phyloP scores from a whole-genome alignment of 768 basidiomycete species.

The Arthromyces matolae region DNA sequence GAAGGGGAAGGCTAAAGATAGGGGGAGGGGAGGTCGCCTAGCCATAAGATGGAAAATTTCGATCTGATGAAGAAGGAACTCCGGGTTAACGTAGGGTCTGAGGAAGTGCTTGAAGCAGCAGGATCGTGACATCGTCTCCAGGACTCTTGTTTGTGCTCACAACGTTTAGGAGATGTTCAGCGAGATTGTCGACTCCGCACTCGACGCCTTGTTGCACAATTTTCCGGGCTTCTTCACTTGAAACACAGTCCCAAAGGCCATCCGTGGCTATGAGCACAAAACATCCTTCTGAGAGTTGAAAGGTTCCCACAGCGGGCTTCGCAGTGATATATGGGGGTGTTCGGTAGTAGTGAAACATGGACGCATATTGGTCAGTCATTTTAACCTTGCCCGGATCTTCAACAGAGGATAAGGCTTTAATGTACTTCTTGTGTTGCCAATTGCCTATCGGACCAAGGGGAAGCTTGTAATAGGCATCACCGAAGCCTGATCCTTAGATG shows the following conservation, averaged over 20 bases:
- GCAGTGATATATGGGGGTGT: slow-evolving; percentile 59
- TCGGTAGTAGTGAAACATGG: slow-evolving; percentile 43
- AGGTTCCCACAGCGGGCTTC: slow-evolving; percentile 41
- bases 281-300: slow-evolving; percentile 32
- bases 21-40: no score
- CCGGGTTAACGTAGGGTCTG: background rate
- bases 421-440: slow-evolving; percentile 29
- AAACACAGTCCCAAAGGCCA: slow-evolving; percentile 53
- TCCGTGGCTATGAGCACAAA: slow-evolving; percentile 53
- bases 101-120: slow-evolving; percentile 23
- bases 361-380: slow-evolving; percentile 32
- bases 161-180: slow-evolving; percentile 24
- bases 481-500: slow-evolving; percentile 28
- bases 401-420: slow-evolving; percentile 30
- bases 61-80: background rate
- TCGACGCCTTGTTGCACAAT: slow-evolving; percentile 30
- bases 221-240: slow-evolving; percentile 43
- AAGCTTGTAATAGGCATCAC: slow-evolving; percentile 37
- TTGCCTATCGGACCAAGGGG: slow-evolving; percentile 27
- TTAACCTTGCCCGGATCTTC: slow-evolving; percentile 31
- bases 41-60: no score
- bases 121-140: slow-evolving; percentile 35
- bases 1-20: no score
- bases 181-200: slow-evolving; percentile 22
- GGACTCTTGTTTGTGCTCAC: slow-evolving; percentile 21